Evolutionary conservation across 1,139 yeast genomes (phyloP), one percentile per base, ranked within the genome.

Genomic region (Pichia sp.): DNA sequence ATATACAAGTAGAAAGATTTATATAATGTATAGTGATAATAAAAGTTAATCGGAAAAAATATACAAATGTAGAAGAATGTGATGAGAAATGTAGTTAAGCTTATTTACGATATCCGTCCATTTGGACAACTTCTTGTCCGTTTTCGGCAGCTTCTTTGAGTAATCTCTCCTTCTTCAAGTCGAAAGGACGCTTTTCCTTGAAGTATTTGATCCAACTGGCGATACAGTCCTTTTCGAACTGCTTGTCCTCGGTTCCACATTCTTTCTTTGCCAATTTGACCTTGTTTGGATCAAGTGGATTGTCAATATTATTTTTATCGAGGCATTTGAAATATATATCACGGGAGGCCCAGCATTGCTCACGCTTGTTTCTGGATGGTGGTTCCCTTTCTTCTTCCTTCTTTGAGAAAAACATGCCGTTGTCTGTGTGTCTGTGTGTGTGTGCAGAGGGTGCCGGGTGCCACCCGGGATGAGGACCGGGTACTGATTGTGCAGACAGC

Each of bases 181-280:
- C 86, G 45, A 74, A 76, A 7, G 78, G 78, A 52, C 88, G 71
- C 59, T 81, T 82, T 63, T 81, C 83, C 58, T 82, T 81, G 67
- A 83, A 83, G 60, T 83, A 83, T 42, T 76, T 73, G 30, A 79
- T 81, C 90, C 90, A 83, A 47, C 83, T 75, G 24, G 73, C 72
- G n/a, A 81, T 79, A 61, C 90, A 83, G 54, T 77, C 75, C 15
- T 67, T 58, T 40, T 78, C 75, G 51, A 79, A 82, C 36, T 67
- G 67, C n/a, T 58, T 51, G 51, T 74, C 75, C 59, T 78, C 73
- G 1, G 52, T 40, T 0, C 69, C 63, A 60, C 90, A 83, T 41
- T 68, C 60, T 19, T 58, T 53, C 40, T 66, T 62, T 32, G 75
- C 60, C 20, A 38, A n/a, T 30, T 39, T 42, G 4, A 35, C 40